Conservation (phyloP, 306 rosid species). For the Prunus padus region DNA sequence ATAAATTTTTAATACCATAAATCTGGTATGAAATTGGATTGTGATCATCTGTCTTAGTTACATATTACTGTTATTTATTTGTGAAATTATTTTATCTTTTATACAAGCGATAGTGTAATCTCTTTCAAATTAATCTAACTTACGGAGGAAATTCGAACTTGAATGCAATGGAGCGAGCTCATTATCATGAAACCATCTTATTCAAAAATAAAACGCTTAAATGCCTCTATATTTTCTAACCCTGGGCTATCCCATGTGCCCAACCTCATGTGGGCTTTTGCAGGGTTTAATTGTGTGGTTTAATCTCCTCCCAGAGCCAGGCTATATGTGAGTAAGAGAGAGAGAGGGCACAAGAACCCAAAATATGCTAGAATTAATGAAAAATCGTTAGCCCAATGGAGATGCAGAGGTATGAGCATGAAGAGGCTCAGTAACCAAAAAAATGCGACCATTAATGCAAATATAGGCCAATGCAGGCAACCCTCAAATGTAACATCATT, state of each 20-base stretch:
- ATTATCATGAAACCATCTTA: no score
- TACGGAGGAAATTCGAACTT: fast-evolving
- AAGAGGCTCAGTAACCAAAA: conserved; percentile 6
- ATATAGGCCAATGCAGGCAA: not conserved
- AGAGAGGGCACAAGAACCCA: conserved; percentile 49
- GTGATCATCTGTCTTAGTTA: no score
- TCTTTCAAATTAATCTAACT: no score
- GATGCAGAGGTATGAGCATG: not conserved
- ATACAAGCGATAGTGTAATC: no score
- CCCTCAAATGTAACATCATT: conserved; percentile 17
- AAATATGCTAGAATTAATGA: conserved; percentile 51
- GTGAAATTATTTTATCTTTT: no score
- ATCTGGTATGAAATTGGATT: no score
- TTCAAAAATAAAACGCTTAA: no score
- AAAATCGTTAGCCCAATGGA: conserved; percentile 12
- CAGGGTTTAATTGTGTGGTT: not conserved
- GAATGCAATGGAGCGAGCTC: fast-evolving
- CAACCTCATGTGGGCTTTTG: not conserved
- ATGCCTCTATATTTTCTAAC: no score
- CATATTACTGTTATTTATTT: no score
- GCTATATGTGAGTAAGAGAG: conserved; percentile 2
- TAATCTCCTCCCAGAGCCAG: not conserved
- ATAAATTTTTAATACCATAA: no score
- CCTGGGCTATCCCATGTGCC: not conserved
- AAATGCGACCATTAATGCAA: conserved; percentile 38